Percentiles rank a stretch among this genome's conserved stretches.
Evolutionary conservation across 805 yeast genomes (phyloP).

Genomic region (Starmerella scarabaei): DNA sequence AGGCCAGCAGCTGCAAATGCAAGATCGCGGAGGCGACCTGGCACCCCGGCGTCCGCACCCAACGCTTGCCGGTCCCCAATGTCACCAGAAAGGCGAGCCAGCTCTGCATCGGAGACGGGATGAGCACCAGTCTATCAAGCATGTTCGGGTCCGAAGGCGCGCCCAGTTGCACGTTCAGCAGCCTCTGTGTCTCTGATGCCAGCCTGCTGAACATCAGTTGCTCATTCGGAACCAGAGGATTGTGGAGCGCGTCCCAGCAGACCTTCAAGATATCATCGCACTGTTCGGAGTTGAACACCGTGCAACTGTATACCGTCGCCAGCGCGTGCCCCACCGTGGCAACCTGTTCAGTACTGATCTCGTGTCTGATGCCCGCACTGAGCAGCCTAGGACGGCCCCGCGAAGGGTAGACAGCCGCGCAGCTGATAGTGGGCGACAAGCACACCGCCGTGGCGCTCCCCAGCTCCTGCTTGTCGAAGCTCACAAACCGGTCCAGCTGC

Average conservation of each 20-base stretch:
- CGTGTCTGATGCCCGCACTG: neutral
- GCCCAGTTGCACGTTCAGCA: slow-evolving; percentile 60
- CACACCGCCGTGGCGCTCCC: slow-evolving; percentile 18
- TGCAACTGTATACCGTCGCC: slow-evolving; percentile 53
- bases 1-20: slow-evolving; percentile 57
- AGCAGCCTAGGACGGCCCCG: neutral
- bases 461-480: slow-evolving; percentile 8
- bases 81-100: slow-evolving; percentile 56
- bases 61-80: slow-evolving; percentile 41
- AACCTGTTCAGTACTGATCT: slow-evolving; percentile 1
- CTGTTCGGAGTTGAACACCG: slow-evolving; percentile 53
- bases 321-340: slow-evolving; percentile 37
- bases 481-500: slow-evolving; percentile 9
- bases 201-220: slow-evolving; percentile 33
- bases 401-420: slow-evolving; percentile 7
- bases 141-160: slow-evolving; percentile 47
- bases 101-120: slow-evolving; percentile 60
- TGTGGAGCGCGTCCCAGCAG: slow-evolving; percentile 36
- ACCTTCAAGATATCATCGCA: slow-evolving; percentile 59
- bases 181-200: slow-evolving; percentile 56
- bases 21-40: slow-evolving; percentile 49
- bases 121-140: slow-evolving; percentile 59
- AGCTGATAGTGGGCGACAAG: slow-evolving; percentile 25
- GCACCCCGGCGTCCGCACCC: slow-evolving; percentile 34
- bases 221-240: slow-evolving; percentile 19